Conservation (phyloP, 352 stramenopile genomes). For the Pythium biforme region DNA sequence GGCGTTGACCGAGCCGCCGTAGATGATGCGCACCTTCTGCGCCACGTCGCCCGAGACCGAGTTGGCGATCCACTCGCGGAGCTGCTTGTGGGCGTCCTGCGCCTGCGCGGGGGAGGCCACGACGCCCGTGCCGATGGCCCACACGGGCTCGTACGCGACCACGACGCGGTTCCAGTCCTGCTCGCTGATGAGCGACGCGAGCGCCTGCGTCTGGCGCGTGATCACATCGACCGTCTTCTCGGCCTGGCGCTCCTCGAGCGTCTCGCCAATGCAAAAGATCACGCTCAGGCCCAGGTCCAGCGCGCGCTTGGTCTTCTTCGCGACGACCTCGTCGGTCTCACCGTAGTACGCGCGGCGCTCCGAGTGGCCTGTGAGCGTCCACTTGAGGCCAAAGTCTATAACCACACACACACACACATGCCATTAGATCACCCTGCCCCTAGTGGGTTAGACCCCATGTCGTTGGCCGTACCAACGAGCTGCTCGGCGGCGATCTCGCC, state of each 20-base stretch:
- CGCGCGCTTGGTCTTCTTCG: slow-evolving; percentile 92
- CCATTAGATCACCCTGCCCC: slow-evolving; percentile 24
- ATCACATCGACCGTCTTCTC: slow-evolving; percentile 92
- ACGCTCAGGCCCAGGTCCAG: slow-evolving; percentile 88
- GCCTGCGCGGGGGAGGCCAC: slow-evolving; percentile 95
- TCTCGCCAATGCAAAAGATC: slow-evolving; percentile 98
- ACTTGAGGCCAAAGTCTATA: slow-evolving; percentile 75
- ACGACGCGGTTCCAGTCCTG: slow-evolving; percentile 85
- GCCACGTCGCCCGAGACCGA: slow-evolving; percentile 76
- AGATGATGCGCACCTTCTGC: slow-evolving; percentile 84
- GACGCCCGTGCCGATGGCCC: slow-evolving; percentile 97
- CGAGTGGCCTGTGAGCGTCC: slow-evolving; percentile 91
- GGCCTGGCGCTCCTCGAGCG: slow-evolving; percentile 85
- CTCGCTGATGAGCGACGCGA: slow-evolving; percentile 84
- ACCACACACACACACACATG: slow-evolving; percentile 44
- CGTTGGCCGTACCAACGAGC: slow-evolving; percentile 67
- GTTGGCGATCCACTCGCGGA: slow-evolving; percentile 69
- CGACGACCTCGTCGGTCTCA: slow-evolving; percentile 93
- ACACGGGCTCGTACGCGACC: slow-evolving; percentile 97
- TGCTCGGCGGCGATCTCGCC: slow-evolving; percentile 87
- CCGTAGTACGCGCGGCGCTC: slow-evolving; percentile 90
- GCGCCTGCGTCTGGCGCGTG: slow-evolving; percentile 93
- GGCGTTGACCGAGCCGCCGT: slow-evolving; percentile 92
- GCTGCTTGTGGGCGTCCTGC: slow-evolving; percentile 90
- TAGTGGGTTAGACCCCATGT: too few species aligned